Conservation (phyloP, 2,329 filamentous ascomycete species). For the Alternaria angustiovoidea region DNA sequence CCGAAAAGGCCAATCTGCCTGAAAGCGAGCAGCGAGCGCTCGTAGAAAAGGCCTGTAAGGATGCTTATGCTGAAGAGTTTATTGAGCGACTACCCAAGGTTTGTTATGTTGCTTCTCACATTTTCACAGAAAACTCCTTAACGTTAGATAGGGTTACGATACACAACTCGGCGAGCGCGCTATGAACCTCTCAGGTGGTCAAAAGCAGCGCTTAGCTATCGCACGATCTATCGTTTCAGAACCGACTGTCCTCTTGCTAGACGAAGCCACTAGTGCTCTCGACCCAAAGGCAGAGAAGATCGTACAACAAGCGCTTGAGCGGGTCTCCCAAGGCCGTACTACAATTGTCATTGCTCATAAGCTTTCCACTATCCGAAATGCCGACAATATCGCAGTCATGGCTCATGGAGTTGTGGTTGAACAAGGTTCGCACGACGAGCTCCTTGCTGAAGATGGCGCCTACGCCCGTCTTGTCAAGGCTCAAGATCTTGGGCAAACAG, state of each 20-base stretch:
- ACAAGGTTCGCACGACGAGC: constrained; percentile 83
- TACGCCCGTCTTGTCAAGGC: constrained; percentile 73
- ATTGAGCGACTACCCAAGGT: constrained; percentile 67
- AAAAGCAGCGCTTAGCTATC: constrained; percentile 96
- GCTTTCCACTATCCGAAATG: constrained; percentile 89
- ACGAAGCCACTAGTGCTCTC: constrained; percentile 84
- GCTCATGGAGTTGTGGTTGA: constrained; percentile 81
- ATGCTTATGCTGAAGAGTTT: constrained; percentile 96
- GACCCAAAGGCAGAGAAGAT: constrained; percentile 95
- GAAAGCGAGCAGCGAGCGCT: constrained; percentile 71
- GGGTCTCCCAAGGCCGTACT: constrained; percentile 82
- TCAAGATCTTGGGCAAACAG: constrained; percentile 55
- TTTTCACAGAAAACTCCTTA: not conserved
- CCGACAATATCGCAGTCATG: constrained; percentile 96
- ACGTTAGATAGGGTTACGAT: constrained; percentile 79
- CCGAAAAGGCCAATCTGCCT: constrained; percentile 62
- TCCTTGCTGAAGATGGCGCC: constrained; percentile 75
- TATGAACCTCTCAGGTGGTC: constrained; percentile 88
- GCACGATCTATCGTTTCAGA: constrained; percentile 87
- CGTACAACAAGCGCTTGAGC: constrained; percentile 90
- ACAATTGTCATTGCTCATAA: constrained; percentile 97
- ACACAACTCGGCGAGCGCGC: constrained; percentile 93
- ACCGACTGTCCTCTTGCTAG: constrained; percentile 86
- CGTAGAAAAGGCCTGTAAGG: constrained; percentile 81
- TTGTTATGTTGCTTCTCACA: constrained; percentile 15